Conservation (phyloP, 352 stramenopile genomes). For the Phytophthora pluvialis region DNA sequence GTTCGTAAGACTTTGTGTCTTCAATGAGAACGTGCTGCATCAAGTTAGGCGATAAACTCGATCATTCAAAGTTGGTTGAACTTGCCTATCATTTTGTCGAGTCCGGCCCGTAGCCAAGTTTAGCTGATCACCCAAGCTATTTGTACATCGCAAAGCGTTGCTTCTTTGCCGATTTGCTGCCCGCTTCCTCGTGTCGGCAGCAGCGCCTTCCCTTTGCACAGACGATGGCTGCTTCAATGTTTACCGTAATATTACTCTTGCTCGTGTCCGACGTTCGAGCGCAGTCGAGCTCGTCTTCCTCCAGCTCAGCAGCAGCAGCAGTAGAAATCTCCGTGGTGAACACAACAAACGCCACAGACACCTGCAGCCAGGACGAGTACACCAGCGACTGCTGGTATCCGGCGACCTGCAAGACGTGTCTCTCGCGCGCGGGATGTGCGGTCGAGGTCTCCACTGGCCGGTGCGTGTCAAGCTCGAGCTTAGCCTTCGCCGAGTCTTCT, state of each 20-base stretch:
- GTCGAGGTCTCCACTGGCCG: slow-evolving; percentile 22
- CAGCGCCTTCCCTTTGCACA: slow-evolving; percentile 1
- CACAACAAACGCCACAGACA: slow-evolving; percentile 19
- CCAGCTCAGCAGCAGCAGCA: neutral
- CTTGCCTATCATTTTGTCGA: slow-evolving; percentile 3
- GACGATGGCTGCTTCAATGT: slow-evolving; percentile 21
- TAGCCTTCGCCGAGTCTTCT: neutral
- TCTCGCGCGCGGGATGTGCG: slow-evolving; percentile 18
- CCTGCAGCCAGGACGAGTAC: slow-evolving; percentile 27
- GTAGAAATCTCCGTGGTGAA: slow-evolving; percentile 12
- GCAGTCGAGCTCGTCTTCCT: slow-evolving; percentile 23
- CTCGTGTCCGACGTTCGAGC: slow-evolving; percentile 14
- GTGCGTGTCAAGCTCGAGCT: slow-evolving; percentile 21
- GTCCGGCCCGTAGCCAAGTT: slow-evolving; percentile 6
- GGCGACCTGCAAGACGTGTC: slow-evolving; percentile 25
- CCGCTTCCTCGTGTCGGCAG: slow-evolving; percentile 22
- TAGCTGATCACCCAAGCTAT: slow-evolving; percentile 19
- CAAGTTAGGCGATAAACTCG: too few species aligned
- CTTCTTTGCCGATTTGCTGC: slow-evolving; percentile 26
- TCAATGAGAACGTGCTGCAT: neutral
- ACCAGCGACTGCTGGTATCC: slow-evolving; percentile 30
- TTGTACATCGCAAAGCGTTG: slow-evolving; percentile 12
- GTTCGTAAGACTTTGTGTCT: neutral
- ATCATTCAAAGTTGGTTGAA: neutral
- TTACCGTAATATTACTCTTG: slow-evolving; percentile 10